Conservation (phyloP, 495 filamentous ascomycete species). For the Eremomyces bilateralis region DNA sequence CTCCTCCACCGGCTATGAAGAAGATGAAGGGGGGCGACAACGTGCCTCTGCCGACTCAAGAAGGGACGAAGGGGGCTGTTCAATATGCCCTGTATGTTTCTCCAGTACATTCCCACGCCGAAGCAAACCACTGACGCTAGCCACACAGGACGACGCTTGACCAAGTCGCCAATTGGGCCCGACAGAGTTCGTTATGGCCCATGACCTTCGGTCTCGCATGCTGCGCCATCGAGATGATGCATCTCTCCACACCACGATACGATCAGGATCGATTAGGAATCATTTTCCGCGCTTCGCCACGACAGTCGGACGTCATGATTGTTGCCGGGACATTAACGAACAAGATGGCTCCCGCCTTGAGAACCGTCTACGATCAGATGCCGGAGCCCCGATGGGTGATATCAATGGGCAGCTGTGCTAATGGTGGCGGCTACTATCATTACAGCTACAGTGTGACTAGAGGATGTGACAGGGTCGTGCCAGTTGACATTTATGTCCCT, state of each 20-base stretch:
- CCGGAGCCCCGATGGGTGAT: slow-evolving; percentile 87
- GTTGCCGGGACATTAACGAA: slow-evolving; percentile 90
- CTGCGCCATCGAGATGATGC: slow-evolving; percentile 98
- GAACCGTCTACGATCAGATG: slow-evolving; percentile 97
- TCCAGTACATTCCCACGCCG: slow-evolving; percentile 9
- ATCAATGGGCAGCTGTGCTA: slow-evolving; percentile 79
- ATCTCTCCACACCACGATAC: slow-evolving; percentile 85
- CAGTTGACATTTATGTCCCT: slow-evolving; percentile 82
- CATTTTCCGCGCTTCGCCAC: slow-evolving; percentile 88
- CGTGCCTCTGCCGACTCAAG: slow-evolving; percentile 75
- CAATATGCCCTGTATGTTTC: slow-evolving; percentile 80
- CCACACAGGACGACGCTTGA: slow-evolving; percentile 61
- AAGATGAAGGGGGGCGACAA: slow-evolving; percentile 36
- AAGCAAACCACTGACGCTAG: slow-evolving; percentile 5
- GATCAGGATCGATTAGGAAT: slow-evolving; percentile 92
- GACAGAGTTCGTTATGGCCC: slow-evolving; percentile 84
- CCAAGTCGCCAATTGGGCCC: slow-evolving; percentile 83
- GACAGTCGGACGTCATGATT: slow-evolving; percentile 96
- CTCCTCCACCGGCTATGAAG: slow-evolving; percentile 23
- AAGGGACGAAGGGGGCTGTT: slow-evolving; percentile 80
- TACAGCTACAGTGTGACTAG: slow-evolving; percentile 78
- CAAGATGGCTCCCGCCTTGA: slow-evolving; percentile 90
- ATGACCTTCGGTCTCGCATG: slow-evolving; percentile 97
- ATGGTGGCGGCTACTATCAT: slow-evolving; percentile 87
- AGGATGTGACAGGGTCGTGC: slow-evolving; percentile 76